Percentiles rank a stretch among this genome's conserved stretches.
Conservation (phyloP, 2,329 filamentous ascomycete genomes). For the Raffaelea deltoideospora region DNA sequence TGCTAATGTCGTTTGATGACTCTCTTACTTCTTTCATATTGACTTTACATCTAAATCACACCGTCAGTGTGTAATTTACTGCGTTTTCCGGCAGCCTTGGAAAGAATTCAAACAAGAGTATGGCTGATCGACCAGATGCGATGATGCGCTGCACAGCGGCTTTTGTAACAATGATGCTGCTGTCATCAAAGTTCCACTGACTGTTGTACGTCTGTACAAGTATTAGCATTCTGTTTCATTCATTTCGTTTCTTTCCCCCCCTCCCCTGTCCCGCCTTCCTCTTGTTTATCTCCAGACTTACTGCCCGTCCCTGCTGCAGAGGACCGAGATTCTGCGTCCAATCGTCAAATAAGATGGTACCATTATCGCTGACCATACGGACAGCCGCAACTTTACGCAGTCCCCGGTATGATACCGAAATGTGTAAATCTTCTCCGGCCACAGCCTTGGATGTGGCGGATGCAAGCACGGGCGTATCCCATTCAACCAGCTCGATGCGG, state of each 20-base stretch:
- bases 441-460: not conserved
- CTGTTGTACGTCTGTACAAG: conserved; percentile 25
- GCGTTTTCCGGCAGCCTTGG: conserved; percentile 32
- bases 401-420: conserved; percentile 37
- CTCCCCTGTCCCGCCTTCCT: not conserved
- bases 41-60: too few relatives aligned
- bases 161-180: conserved; percentile 28
- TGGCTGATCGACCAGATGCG: conserved; percentile 24
- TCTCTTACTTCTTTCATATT: too few relatives aligned
- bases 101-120: conserved; percentile 40
- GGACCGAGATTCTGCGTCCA: conserved; percentile 39
- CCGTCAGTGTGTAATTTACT: conserved; percentile 28
- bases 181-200: conserved; percentile 35
- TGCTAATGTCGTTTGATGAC: too few relatives aligned
- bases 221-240: not conserved
- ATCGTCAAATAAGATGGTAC: conserved; percentile 35
- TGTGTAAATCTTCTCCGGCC: conserved; percentile 21
- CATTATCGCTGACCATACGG: conserved; percentile 31
- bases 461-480: conserved; percentile 27
- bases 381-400: conserved; percentile 33
- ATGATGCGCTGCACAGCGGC: conserved; percentile 30
- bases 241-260: not conserved
- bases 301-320: conserved; percentile 31
- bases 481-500: conserved; percentile 34
- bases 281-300: too few relatives aligned